Base-by-base conservation (phyloP, 331 rosid genomes). In the Erythrophleum ivorense region DNA sequence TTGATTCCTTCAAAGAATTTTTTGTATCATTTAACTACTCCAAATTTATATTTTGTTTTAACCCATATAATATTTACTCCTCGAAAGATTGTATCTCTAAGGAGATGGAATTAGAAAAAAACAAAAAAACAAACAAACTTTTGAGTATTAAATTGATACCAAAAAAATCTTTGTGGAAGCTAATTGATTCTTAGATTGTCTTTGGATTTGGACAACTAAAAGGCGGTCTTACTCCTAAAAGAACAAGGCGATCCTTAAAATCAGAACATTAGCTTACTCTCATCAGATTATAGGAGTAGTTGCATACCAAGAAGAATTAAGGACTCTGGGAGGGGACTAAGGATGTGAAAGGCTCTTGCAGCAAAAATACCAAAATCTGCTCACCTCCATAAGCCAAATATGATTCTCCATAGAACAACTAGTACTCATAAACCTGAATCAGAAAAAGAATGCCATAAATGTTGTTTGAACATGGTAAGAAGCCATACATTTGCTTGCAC, bases 311-410 rank as follows among this genome's bases (percentile, higher is more conserved):
- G 75, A 78, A 91, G 90, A 75, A 91, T 82, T 18, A 91, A 75
- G 34, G 95, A 89, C 80, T 91, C 95, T 0, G 95, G 95, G 77
- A 91, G 90, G 43, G 92, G 92, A 68, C 95, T 92, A 63, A 91
- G 89, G 75, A 91, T 73, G 64, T 88, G 81, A 83, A 91, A 76
- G 69, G 88, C 91, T 83, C 91, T 87, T 6, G 91, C 90, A 69
- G 92, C 95, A 78, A 91, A 91, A 68, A 89, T 74, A 55, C 92
- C 95, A 33, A 91, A 31, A 91, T 80, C 57, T 83, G 82, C 48
- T 89, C 86, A 59, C 90, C 90, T 36, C 95, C 95, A 11, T 87
- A 77, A 6, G 83, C 90, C 78, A 91, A 79, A 71, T 86, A 91
- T 3, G 92, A 87, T 43, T 91, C 95, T 68, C 91, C 92, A 58